A percentile compares a stretch with the other conserved stretches of the same genome.
Evolutionary conservation across 352 stramenopile species (phyloP).

Genomic region (Phytopythium aichiense): DNA sequence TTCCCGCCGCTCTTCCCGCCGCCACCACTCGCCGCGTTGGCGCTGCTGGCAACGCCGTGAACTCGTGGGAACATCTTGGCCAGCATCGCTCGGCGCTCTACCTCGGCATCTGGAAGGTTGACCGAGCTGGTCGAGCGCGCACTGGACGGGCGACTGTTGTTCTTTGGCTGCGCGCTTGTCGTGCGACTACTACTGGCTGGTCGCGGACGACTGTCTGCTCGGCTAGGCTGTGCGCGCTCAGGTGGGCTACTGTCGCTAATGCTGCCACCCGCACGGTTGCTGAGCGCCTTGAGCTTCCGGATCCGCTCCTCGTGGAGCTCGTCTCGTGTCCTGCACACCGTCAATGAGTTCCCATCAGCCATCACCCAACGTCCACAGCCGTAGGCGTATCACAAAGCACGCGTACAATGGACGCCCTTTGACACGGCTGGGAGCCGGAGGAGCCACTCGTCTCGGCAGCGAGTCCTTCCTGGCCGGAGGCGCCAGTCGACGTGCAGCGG

Average conservation of each 20-base stretch:
- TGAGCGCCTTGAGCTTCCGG: conserved; percentile 7
- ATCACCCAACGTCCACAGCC: not conserved
- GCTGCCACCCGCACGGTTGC: not conserved
- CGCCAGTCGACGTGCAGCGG: conserved; percentile 18
- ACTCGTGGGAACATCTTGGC: conserved; percentile 82
- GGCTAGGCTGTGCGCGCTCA: conserved; percentile 3
- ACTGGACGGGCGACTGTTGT: conserved; percentile 18
- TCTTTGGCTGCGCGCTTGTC: not conserved
- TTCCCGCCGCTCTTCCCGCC: conserved; percentile 15
- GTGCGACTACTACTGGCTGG: not conserved
- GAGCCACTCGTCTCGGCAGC: not conserved
- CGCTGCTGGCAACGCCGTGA: conserved; percentile 32
- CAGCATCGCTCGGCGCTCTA: conserved; percentile 61
- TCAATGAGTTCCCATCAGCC: conserved; percentile 3
- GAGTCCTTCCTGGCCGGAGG: conserved; percentile 7
- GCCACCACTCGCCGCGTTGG: conserved; percentile 8
- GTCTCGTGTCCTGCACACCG: conserved; percentile 36
- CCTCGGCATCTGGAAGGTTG: conserved; percentile 13
- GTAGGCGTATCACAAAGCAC: not conserved
- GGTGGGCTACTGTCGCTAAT: not conserved
- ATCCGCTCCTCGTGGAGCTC: conserved; percentile 47
- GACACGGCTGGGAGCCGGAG: not conserved
- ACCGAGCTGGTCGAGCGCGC: conserved; percentile 13
- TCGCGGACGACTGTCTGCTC: not conserved
- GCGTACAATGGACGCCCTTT: conserved; percentile 5